Conservation (phyloP, 129 eudicot genomes). For the Helianthus tuberosus region DNA sequence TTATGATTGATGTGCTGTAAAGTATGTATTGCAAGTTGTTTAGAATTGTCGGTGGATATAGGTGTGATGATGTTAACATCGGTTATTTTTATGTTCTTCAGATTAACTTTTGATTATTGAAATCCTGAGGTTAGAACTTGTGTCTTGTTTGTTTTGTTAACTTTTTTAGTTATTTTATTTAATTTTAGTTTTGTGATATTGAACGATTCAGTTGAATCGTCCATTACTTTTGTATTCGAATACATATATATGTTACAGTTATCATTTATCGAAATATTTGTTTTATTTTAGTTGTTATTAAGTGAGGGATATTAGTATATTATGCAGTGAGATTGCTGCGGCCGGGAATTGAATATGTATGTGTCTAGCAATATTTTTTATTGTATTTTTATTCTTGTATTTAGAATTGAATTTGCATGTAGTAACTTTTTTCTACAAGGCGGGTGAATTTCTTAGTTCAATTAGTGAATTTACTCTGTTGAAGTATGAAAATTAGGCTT, state of each 20-base stretch:
- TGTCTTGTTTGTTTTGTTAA: background rate
- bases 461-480: background rate
- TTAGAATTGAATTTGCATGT: background rate
- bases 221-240: background rate
- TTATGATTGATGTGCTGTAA: too few relatives aligned
- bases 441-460: background rate
- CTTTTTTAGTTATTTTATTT: background rate
- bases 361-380: background rate
- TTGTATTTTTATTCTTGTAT: background rate
- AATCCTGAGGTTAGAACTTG: slow-evolving; percentile 1
- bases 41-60: background rate
- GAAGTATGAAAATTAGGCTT: background rate
- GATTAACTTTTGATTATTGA: slow-evolving; percentile 11
- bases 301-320: background rate
- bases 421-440: background rate
- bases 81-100: background rate
- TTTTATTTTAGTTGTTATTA: background rate
- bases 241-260: background rate
- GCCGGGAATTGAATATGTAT: background rate
- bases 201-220: background rate
- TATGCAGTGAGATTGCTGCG: background rate
- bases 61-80: background rate
- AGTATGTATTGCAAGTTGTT: too few relatives aligned
- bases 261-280: background rate
- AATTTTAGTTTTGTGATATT: background rate